Base-by-base conservation (phyloP, 2,329 filamentous ascomycete genomes). In the Harringtonia aguacate region DNA sequence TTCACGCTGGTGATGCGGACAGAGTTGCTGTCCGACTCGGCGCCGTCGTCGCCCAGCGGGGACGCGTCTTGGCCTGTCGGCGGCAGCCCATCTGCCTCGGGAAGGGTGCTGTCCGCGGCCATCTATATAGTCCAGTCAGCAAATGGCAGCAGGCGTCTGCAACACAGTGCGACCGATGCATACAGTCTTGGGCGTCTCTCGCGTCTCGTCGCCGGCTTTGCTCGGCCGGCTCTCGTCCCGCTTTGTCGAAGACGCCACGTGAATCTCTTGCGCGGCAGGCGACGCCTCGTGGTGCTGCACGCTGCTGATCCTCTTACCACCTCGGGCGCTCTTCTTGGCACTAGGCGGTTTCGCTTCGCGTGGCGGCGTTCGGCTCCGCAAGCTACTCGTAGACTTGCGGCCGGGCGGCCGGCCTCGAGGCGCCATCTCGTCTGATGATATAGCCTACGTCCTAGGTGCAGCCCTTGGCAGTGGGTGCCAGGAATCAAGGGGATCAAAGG, bases 391-490 rank as follows among this genome's bases (percentile, higher is more conserved):
- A 33, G 39, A 29, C 34, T 46, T 52, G 7, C 48, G 48, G 29
- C 48, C 47, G 14, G 48, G 48, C 3, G 48, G 50, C 27, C 50
- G 43, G 31, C 48, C 48, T 31, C 50, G 44, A 9, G 45, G 50
- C 21, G 48, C 28, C 48, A 50, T 52, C 31, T 8, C 14, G 34
- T 21, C 8, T 15, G n/a, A 7, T 42, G 33, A 13, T 17, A 41
- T 41, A 41, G n/a, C n/a, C n/a, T n/a, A n/a, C n/a, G n/a, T n/a
- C n/a, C n/a, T n/a, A n/a, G n/a, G n/a, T n/a, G n/a, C n/a, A n/a
- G n/a, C n/a, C n/a, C n/a, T n/a, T n/a, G n/a, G n/a, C 24, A 10
- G 10, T 27, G 7, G 24, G 24, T 10, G 24, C 6, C 24, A 27
- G 10, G 24, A 27, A 10, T 7, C 24, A 27, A 6, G 24, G 10